These are phyloP conservation scores for Pezicula neosporulosa DNA, from an alignment of 2,329 filamentous ascomycete species.

Conservation along the genomic window DNA sequence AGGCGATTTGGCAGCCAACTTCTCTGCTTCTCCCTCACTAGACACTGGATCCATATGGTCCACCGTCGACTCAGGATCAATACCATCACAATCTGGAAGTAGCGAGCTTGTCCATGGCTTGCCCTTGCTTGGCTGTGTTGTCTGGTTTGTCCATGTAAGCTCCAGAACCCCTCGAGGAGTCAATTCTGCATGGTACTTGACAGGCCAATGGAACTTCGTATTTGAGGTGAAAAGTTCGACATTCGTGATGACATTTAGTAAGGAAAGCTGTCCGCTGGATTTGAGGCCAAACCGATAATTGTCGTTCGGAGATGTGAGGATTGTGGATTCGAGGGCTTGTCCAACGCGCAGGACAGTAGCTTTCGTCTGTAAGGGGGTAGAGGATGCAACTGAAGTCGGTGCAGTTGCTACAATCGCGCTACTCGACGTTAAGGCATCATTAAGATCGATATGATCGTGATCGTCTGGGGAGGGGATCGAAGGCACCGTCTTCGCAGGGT, in stretches of 20 bases:
- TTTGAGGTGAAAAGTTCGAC: slow-evolving; percentile 16
- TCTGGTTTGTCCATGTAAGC: slow-evolving; percentile 15
- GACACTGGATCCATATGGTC: background rate
- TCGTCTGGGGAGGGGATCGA: background rate
- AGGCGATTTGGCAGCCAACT: background rate
- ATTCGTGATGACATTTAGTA: slow-evolving; percentile 9
- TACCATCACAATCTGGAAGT: slow-evolving; percentile 10
- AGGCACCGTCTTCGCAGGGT: background rate
- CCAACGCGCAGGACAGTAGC: background rate
- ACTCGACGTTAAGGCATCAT: background rate
- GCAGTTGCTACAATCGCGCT: background rate
- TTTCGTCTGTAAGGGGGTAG: background rate
- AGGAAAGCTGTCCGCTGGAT: slow-evolving; percentile 13
- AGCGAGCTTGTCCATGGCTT: slow-evolving; percentile 16
- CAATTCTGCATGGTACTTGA: slow-evolving; percentile 15
- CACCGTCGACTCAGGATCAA: background rate
- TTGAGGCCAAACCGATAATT: slow-evolving; percentile 11
- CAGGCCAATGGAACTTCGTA: slow-evolving; percentile 17
- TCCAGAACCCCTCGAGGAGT: slow-evolving; percentile 12
- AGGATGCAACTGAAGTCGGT: background rate
- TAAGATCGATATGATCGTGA: background rate
- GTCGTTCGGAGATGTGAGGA: slow-evolving; percentile 9
- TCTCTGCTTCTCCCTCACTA: background rate
- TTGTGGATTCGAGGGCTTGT: slow-evolving; percentile 2
- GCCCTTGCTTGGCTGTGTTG: slow-evolving; percentile 10